Evolutionary conservation across 83 land plant species (phyloP).

Genomic region (Picea engelmannii): DNA sequence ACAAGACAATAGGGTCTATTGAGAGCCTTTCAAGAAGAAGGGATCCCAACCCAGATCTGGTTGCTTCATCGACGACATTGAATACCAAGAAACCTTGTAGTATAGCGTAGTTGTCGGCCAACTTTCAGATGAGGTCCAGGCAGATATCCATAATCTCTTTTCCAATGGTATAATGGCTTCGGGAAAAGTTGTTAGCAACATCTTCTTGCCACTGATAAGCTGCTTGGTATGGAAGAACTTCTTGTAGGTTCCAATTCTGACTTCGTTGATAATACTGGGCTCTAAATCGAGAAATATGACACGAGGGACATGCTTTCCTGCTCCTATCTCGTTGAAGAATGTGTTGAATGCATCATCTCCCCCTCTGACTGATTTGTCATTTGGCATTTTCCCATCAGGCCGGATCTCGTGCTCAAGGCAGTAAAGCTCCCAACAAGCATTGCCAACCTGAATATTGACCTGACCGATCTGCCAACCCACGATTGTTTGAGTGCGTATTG

Average conservation of each 20-base stretch:
- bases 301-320: constrained; percentile 62
- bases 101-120: neutral
- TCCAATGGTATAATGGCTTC: constrained; percentile 51
- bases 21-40: constrained; percentile 46
- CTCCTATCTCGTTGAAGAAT: constrained; percentile 11
- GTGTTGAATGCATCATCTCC: constrained; percentile 6
- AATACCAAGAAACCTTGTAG: neutral
- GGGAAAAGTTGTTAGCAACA: constrained; percentile 67
- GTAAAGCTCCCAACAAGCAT: constrained; percentile 65
- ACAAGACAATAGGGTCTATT: constrained; percentile 84
- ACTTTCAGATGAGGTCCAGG: neutral
- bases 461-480: constrained; percentile 41
- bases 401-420: neutral
- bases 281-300: constrained; percentile 60
- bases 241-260: constrained; percentile 53
- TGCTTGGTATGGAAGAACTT: constrained; percentile 62
- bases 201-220: constrained; percentile 64
- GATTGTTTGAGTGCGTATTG: no score
- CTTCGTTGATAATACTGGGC: constrained; percentile 63
- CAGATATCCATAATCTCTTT: constrained; percentile 1
- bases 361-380: constrained; percentile 42
- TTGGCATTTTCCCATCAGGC: constrained; percentile 79
- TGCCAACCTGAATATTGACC: constrained; percentile 64
- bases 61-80: neutral
- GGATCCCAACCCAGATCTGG: neutral